These are phyloP conservation scores for Alternaria sp. DNA, from an alignment of 2,329 filamentous ascomycete species.

Conservation along the genomic window DNA sequence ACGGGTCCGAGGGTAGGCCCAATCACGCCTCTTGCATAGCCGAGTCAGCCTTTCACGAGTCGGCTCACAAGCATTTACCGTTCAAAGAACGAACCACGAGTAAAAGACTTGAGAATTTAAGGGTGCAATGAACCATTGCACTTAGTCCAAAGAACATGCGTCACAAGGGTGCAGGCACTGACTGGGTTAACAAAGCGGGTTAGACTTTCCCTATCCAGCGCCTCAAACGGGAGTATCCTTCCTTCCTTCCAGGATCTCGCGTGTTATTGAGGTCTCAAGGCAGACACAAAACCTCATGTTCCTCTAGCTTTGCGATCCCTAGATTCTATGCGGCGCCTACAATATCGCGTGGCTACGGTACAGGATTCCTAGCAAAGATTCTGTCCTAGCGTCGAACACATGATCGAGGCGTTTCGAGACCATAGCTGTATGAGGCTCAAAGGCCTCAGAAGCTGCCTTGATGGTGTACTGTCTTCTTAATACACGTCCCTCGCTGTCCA, in stretches of 20 bases:
- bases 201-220: background rate
- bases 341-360: background rate
- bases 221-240: background rate
- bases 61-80: background rate
- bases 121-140: conserved; percentile 1
- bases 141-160: background rate
- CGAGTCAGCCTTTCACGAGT: background rate
- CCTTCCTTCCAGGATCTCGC: background rate
- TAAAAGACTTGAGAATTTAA: background rate
- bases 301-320: background rate
- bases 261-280: background rate
- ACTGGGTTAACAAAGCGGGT: background rate
- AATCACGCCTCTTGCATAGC: background rate
- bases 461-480: background rate
- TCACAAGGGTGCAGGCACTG: background rate
- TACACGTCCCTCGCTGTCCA: conserved; percentile 34
- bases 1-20: background rate
- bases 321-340: background rate
- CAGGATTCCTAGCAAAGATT: background rate
- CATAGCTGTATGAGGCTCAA: background rate
- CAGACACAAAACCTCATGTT: background rate
- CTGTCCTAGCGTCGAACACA: background rate
- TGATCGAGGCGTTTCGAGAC: background rate
- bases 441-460: background rate
- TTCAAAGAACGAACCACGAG: background rate